These are phyloP conservation scores for Fomitiporia mediterranea DNA, from an alignment of 1,284 basidiomycete species.

Conservation along the genomic window DNA sequence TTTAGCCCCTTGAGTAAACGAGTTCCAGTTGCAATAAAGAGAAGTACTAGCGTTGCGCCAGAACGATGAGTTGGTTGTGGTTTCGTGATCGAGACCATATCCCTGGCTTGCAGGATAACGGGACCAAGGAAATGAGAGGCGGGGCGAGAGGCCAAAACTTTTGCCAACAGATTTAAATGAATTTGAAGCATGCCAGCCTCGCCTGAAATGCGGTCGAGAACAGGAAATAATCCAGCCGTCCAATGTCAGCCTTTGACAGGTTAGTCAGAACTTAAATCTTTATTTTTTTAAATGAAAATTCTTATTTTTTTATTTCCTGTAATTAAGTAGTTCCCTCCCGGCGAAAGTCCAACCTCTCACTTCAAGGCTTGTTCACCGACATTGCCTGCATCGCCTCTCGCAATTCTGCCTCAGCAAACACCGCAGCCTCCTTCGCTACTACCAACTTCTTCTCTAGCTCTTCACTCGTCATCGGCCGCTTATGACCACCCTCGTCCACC, in stretches of 20 bases:
- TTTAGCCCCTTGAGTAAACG: slow-evolving; percentile 1
- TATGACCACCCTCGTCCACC: slow-evolving; percentile 41
- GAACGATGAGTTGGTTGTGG: not conserved
- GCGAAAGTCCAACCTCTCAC: slow-evolving; percentile 22
- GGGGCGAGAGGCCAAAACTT: not conserved
- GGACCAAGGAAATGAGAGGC: too few relatives aligned
- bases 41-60: not conserved
- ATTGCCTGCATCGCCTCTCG: slow-evolving; percentile 67
- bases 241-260: not conserved
- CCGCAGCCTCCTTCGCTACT: slow-evolving; percentile 63
- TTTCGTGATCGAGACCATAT: not conserved
- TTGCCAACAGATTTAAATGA: not conserved
- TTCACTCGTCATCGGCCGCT: slow-evolving; percentile 54
- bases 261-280: not conserved
- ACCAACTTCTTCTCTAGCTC: slow-evolving; percentile 69
- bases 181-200: slow-evolving; percentile 7
- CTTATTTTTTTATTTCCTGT: not conserved
- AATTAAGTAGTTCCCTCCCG: not conserved
- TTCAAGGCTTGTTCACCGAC: slow-evolving; percentile 45
- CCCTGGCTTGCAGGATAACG: not conserved
- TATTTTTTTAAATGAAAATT: not conserved
- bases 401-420: slow-evolving; percentile 67
- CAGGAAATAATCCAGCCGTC: not conserved
- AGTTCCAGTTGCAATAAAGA: not conserved
- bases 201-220: not conserved